Base-by-base conservation (phyloP, 805 yeast species). In the Ogataea trehaloabstinens region DNA sequence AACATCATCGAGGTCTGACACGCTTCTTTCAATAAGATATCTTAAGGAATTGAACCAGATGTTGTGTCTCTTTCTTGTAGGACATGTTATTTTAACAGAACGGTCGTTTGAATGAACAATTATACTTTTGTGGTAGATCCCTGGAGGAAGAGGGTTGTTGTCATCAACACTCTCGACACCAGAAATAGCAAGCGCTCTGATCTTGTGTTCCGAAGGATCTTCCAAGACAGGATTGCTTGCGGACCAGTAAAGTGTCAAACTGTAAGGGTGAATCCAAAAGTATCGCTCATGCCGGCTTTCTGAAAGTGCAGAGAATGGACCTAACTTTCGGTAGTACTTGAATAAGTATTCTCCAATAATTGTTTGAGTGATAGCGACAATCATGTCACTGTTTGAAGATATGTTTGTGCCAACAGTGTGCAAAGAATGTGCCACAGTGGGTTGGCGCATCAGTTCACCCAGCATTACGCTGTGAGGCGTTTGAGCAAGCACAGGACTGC, bases 201-300 rank as follows among this genome's bases (percentile, higher is more conserved):
- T 84, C 52, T 75, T 80, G 22, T 75, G 78, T 2, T 73, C 73
- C 0, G 81, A 66, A 7, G 88, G 85, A 49, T 84, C 82, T 3
- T 78, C 74, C 34, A 84, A 58, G 0, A 82, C 83, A 1, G 97
- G 97, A 54, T 85, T 86, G 10, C 80, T 71, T 4, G 76, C 72
- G 3, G 91, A 82, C 99, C 99, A 91, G 61, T 87, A 89, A 33
- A 91, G 68, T 0, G 96, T 87, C 68, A 88, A 66, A 6, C 93
- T 83, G 61, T 90, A 90, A 3, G 99, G 98, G 63, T 91, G 95
- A 31, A 93, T 78, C 98, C 98, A 93, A 73, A 91, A 91, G 66
- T 78, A 91, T 48, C 97, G 74, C 56, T 85, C 93, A 56, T 91
- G 99, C 43, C 96, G 76, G 29, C 76, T 75, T 35, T 88, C 93